Evolutionary conservation across 768 basidiomycete genomes (phyloP).

Genomic region (Holtermanniella nyarrowii): DNA sequence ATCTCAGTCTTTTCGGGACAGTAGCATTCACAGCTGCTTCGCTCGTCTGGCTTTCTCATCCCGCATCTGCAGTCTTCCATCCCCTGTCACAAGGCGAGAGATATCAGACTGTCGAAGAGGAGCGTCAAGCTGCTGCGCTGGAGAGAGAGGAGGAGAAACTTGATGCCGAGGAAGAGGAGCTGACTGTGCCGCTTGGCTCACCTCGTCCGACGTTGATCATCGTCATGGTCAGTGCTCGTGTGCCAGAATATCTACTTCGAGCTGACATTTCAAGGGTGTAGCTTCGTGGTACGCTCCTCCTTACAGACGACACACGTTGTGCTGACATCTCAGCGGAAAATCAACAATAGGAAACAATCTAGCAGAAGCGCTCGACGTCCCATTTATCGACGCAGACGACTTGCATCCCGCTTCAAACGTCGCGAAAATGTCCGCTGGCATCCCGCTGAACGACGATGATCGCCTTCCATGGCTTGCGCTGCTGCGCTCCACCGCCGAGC

Average conservation of each 20-base stretch:
- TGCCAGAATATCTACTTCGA: not conserved
- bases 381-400: slow-evolving; percentile 82
- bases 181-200: slow-evolving; percentile 23
- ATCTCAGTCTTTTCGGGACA: not conserved
- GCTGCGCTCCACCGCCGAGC: slow-evolving; percentile 58
- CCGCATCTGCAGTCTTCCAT: not conserved
- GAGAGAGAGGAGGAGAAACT: slow-evolving; percentile 8
- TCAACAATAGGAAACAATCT: slow-evolving; percentile 52
- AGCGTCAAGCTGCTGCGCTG: not conserved
- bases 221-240: slow-evolving; percentile 39
- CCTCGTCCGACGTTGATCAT: slow-evolving; percentile 42
- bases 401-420: slow-evolving; percentile 73
- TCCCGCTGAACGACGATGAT: slow-evolving; percentile 68
- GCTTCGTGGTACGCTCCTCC: not conserved
- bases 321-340: slow-evolving; percentile 30
- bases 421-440: slow-evolving; percentile 72
- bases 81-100: not conserved
- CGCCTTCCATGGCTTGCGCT: slow-evolving; percentile 73
- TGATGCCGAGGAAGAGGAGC: slow-evolving; percentile 22
- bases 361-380: slow-evolving; percentile 52
- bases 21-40: not conserved
- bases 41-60: not conserved
- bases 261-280: not conserved
- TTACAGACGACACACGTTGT: not conserved
- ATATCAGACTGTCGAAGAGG: not conserved